Conservation (phyloP, 1,139 yeast genomes). For the Protomyces lactucae-debilis region DNA sequence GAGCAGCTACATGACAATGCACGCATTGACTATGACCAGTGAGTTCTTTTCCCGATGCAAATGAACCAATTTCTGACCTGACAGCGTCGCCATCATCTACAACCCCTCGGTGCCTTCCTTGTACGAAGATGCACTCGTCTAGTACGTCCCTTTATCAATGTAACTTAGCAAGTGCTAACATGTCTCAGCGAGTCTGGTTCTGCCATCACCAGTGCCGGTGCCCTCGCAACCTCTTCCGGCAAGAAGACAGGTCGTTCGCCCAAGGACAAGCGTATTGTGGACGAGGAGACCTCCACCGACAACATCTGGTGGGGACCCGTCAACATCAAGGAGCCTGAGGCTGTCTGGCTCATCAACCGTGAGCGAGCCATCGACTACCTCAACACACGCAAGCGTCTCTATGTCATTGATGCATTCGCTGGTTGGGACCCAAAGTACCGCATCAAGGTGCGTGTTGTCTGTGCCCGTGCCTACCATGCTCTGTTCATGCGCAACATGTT, state of each 20-base stretch:
- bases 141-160: conserved; percentile 29
- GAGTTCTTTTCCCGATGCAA: neutral
- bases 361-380: conserved; percentile 96
- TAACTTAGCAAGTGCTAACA: neutral
- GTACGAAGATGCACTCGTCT: conserved; percentile 85
- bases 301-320: conserved; percentile 99
- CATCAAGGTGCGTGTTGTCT: conserved; percentile 90
- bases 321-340: conserved; percentile 88
- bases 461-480: conserved; percentile 98
- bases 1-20: conserved; percentile 25
- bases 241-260: conserved; percentile 97
- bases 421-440: conserved; percentile 99
- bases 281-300: conserved; percentile 76
- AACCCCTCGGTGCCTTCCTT: conserved; percentile 90
- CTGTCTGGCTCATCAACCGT: conserved; percentile 92
- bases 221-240: conserved; percentile 93
- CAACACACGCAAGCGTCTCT: conserved; percentile 91
- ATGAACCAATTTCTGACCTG: neutral
- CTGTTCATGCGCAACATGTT: conserved; percentile 97
- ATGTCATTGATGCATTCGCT: conserved; percentile 93
- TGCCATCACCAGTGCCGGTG: conserved; percentile 89
- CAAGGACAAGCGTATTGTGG: conserved; percentile 95
- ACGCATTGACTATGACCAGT: conserved; percentile 25
- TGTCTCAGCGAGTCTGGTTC: conserved; percentile 64
- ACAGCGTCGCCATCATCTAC: conserved; percentile 53